Base-by-base conservation (phyloP, 345 rosid species). In the Leavenworthia alabamica region DNA sequence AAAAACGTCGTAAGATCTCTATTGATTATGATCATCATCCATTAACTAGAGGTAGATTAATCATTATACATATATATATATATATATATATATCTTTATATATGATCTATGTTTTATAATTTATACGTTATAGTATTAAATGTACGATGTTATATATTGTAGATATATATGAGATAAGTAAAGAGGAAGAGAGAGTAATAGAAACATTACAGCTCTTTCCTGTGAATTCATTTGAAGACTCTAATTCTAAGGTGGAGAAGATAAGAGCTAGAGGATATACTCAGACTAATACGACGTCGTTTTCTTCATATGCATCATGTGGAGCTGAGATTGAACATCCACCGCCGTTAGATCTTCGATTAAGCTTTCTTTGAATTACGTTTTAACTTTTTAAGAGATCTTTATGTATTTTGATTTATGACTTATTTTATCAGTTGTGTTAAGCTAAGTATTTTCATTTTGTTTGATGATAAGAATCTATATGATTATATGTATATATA, bases 151-250 rank as follows among this genome's bases (percentile, higher is more conserved):
- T n/a, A n/a, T n/a, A 23, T 8, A 1, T 3, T 42, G 67, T 33
- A 68, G 73, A 51, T 42, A 45, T 60, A 33, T 51, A 23, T 42
- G 73, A 60, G 15, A 43, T 68, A 33, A 60, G 39, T 22, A 12
- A 64, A 11, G 77, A 81, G 46, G 73, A 69, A 8, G 93, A 83
- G 62, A 77, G 77, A 40, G 95, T 82, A 65, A 60, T 82, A 3
- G 93, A 89, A 64, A 92, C 98, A 8, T 74, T 92, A 26, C 96
- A 89, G 66, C 90, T 92, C 19, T 92, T 92, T 58, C 98, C 98
- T 7, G 46, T 89, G 61, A 50, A n/a, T 17, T 16, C 72, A 6
- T 57, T 68, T 6, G 66, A 51, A 32, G 72, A 68, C 15, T 54
- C 44, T n/a, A 54, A 68, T 12, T 83, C 83, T 44, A 73, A 90